Base-by-base conservation (phyloP, 768 basidiomycete genomes). In the Tulasnella sp. region DNA sequence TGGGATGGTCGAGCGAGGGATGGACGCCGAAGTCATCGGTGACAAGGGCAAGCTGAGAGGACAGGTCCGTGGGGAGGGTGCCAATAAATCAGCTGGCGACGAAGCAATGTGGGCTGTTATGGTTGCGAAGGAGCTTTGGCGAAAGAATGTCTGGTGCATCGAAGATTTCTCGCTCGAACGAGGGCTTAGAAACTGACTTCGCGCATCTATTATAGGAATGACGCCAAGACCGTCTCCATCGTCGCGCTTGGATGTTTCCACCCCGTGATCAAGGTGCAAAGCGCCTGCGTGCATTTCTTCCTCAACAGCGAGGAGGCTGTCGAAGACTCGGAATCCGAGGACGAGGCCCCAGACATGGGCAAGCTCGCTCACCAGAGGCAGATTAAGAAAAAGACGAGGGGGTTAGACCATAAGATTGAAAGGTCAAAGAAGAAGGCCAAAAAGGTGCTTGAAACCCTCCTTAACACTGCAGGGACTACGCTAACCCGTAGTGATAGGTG, bases 101-200 rank as follows among this genome's bases (percentile, higher is more conserved):
- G 97, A 98, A 80, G 96, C 96, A 2, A 93, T 97, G 90, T 99
- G 97, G 96, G 97, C 97, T 4, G 90, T 99, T 71, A 91, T 96
- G 58, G 84, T 99, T 74, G 93, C 94, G 22, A 93, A 93, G 82
- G 96, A 99, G 80, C 85, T 99, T 17, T 99, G 97, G 97, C 88
- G 88, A 81, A 98, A 96, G 84, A 89, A 90, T 52, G 88, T 96
- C 36, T 99, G 97, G 95, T 82, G n/a, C 64, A 67, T 70, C 3
- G 36, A 42, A 7, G 36, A 54, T 25, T 69, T 19, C 11, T 14
- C 31, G 7, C 19, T 9, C 29, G 37, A 17, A 15, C 71, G 12
- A 75, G 34, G 37, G 25, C 29, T 52, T 3, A 9, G 6, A 7
- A 25, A 9, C n/a, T 29, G 40, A 72, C 45, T 78, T 5, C 15